Evolutionary conservation across 2,329 filamentous ascomycete species (phyloP).

Genomic region (Juglanconis oblonga): DNA sequence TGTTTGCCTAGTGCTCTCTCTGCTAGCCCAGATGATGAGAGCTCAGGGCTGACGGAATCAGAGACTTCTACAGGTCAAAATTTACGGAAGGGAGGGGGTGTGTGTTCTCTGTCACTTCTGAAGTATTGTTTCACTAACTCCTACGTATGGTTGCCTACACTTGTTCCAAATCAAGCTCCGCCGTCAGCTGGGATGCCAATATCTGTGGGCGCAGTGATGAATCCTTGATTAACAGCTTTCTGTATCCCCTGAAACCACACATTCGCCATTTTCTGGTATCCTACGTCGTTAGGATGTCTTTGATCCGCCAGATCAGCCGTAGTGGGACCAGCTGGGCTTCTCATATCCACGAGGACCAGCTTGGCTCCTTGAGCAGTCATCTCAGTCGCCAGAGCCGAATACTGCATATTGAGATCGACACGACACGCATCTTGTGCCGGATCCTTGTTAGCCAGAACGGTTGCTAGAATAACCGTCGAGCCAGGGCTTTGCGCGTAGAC

Average conservation of each 20-base stretch:
- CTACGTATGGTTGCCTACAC: too few relatives aligned
- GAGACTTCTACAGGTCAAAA: too few relatives aligned
- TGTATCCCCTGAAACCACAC: slow-evolving; percentile 21
- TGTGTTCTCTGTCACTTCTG: too few relatives aligned
- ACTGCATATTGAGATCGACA: slow-evolving; percentile 22
- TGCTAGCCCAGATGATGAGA: too few relatives aligned
- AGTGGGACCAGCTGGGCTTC: slow-evolving; percentile 19
- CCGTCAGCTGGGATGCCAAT: slow-evolving; percentile 11
- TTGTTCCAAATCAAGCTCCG: slow-evolving; percentile 36
- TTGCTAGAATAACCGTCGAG: slow-evolving; percentile 24
- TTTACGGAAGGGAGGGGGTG: too few relatives aligned
- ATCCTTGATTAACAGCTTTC: slow-evolving; percentile 10
- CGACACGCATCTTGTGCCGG: slow-evolving; percentile 23
- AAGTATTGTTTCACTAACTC: too few relatives aligned
- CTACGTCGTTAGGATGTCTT: slow-evolving; percentile 24
- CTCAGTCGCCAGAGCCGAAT: slow-evolving; percentile 13
- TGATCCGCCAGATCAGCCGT: slow-evolving; percentile 21
- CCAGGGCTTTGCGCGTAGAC: slow-evolving; percentile 22
- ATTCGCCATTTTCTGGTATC: slow-evolving; percentile 25
- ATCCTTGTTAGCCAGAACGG: slow-evolving; percentile 23
- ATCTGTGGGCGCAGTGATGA: slow-evolving; percentile 6
- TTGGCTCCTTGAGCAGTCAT: slow-evolving; percentile 14
- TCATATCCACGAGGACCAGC: slow-evolving; percentile 24
- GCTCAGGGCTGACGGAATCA: too few relatives aligned
- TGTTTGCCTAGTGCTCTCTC: too few relatives aligned